Conservation (phyloP, 1,139 yeast species). For the Sugiyamaella novakii region DNA sequence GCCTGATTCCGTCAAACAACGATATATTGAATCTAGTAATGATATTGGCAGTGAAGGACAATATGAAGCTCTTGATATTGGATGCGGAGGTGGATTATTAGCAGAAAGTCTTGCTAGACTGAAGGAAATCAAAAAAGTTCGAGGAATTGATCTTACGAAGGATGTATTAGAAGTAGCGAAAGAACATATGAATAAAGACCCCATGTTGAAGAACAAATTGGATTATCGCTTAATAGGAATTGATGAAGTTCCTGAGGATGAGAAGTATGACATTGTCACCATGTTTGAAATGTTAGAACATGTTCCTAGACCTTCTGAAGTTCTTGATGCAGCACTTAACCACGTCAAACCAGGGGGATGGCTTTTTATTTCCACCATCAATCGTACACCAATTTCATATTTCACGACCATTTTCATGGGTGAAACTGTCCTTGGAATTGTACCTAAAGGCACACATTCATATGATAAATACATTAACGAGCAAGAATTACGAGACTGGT, state of each 20-base stretch:
- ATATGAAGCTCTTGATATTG: constrained; percentile 73
- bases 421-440: constrained; percentile 74
- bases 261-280: constrained; percentile 72
- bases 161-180: constrained; percentile 83
- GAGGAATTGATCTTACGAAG: constrained; percentile 81
- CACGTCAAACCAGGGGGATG: constrained; percentile 80
- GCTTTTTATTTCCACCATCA: constrained; percentile 86
- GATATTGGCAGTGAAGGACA: constrained; percentile 46
- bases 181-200: constrained; percentile 67
- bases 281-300: constrained; percentile 96
- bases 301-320: constrained; percentile 78
- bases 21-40: constrained; percentile 45
- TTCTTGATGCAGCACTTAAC: constrained; percentile 64
- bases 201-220: constrained; percentile 55
- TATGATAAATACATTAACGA: constrained; percentile 83
- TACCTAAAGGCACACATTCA: constrained; percentile 92
- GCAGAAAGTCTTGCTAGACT: constrained; percentile 85
- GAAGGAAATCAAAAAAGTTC: constrained; percentile 54
- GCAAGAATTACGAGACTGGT: constrained; percentile 69
- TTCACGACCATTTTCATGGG: constrained; percentile 92
- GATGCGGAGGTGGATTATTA: constrained; percentile 97
- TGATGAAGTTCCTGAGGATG: constrained; percentile 52
- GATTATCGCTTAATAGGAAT: constrained; percentile 62
- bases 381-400: constrained; percentile 87
- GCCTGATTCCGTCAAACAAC: constrained; percentile 55